These are phyloP conservation scores for Ilyonectria mors-panacis DNA, from an alignment of 2,329 filamentous ascomycete genomes.

Conservation along the genomic window DNA sequence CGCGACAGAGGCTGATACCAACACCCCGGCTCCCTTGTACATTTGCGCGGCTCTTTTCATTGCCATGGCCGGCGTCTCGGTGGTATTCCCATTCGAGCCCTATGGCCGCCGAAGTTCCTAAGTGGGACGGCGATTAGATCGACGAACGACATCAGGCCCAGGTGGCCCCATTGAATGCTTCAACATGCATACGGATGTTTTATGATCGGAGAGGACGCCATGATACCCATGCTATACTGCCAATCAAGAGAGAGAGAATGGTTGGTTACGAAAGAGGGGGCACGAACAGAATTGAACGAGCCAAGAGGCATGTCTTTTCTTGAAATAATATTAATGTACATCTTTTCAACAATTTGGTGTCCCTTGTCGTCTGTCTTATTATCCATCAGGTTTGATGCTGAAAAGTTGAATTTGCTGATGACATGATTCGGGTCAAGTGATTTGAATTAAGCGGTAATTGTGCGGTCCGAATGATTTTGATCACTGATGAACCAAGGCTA, in stretches of 20 bases:
- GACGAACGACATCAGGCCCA: conserved; percentile 3
- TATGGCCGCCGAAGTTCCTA: conserved; percentile 59
- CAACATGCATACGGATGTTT: conserved; percentile 22
- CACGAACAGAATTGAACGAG: background rate
- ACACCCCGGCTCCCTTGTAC: conserved; percentile 76
- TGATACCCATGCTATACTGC: conserved; percentile 14
- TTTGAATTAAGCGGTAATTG: background rate
- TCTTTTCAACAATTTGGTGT: conserved; percentile 10
- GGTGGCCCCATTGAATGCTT: conserved; percentile 17
- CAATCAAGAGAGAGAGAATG: conserved; percentile 1
- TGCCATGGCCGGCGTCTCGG: conserved; percentile 71
- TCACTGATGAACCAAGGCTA: background rate
- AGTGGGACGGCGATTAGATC: background rate
- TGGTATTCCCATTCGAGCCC: conserved; percentile 76
- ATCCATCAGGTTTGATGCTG: background rate
- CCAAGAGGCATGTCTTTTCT: background rate
- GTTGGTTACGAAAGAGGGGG: background rate
- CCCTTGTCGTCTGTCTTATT: background rate
- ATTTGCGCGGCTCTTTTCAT: conserved; percentile 77
- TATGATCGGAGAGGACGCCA: background rate
- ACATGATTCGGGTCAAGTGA: no score
- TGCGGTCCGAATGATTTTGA: background rate
- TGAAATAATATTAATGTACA: conserved; percentile 12
- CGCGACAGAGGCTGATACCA: conserved; percentile 72
- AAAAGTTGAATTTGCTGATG: background rate